Conservation (phyloP, 2,329 filamentous ascomycete species). For the Grosmannia serpens region DNA sequence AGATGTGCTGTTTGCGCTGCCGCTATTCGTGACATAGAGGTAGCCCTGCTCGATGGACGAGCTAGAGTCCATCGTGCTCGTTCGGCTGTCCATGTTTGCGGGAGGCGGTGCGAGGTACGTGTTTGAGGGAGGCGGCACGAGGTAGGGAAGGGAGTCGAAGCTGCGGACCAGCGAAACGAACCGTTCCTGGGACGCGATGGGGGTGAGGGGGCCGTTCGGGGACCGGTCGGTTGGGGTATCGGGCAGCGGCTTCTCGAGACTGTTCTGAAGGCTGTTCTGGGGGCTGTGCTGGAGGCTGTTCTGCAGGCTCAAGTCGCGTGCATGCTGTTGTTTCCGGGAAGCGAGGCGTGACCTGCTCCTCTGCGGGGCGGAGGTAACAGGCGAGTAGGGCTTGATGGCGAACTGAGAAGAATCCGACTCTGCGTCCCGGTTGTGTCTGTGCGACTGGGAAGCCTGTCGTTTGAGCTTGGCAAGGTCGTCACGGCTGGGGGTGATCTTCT, state of each 20-base stretch:
- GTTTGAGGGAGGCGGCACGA: slow-evolving; percentile 18
- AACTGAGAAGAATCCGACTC: slow-evolving; percentile 12
- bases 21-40: slow-evolving; percentile 4
- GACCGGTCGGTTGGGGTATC: slow-evolving; percentile 28
- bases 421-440: background rate
- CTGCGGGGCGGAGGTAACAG: slow-evolving; percentile 18
- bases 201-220: slow-evolving; percentile 21
- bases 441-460: slow-evolving; percentile 29
- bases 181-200: slow-evolving; percentile 14
- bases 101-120: slow-evolving; percentile 23
- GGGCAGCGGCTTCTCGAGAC: slow-evolving; percentile 46
- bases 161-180: slow-evolving; percentile 2
- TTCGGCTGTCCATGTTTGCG: slow-evolving; percentile 26
- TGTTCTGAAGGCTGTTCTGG: slow-evolving; percentile 45
- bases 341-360: slow-evolving; percentile 10
- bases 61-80: slow-evolving; percentile 38
- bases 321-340: slow-evolving; percentile 30
- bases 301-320: slow-evolving; percentile 40
- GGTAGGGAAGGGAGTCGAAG: slow-evolving; percentile 13
- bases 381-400: slow-evolving; percentile 23
- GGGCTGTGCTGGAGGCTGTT: slow-evolving; percentile 44
- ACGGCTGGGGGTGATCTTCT: slow-evolving; percentile 31
- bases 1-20: background rate
- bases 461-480: slow-evolving; percentile 32
- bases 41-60: slow-evolving; percentile 21